These are phyloP conservation scores for Hericium alpestre DNA, from an alignment of 768 basidiomycete species.

Conservation along the genomic window DNA sequence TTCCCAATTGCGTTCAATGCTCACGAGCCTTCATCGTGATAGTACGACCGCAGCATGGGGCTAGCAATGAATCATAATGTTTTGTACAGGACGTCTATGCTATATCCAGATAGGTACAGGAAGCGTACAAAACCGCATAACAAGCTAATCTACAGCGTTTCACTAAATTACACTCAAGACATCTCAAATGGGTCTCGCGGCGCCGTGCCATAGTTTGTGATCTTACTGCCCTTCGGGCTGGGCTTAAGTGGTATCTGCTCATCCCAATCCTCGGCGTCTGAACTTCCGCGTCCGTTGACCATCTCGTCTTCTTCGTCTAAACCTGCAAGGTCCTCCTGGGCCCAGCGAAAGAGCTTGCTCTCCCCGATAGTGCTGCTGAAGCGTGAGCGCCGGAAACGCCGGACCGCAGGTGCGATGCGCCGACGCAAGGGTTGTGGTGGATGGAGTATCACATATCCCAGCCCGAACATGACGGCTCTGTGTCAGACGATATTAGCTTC, in stretches of 20 bases:
- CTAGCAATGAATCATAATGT: constrained; percentile 15
- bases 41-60: constrained; percentile 57
- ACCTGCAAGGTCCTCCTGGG: constrained; percentile 8
- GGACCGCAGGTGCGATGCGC: not conserved
- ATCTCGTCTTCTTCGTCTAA: constrained; percentile 12
- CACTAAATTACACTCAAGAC: not conserved
- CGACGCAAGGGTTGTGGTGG: constrained; percentile 1
- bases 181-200: not conserved
- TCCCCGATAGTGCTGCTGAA: constrained; percentile 5
- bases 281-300: constrained; percentile 10
- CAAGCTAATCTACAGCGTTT: not conserved
- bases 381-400: constrained; percentile 3
- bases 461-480: constrained; percentile 1
- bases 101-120: not conserved
- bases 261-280: not conserved
- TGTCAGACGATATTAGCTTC: not conserved
- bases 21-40: not conserved
- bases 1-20: not conserved
- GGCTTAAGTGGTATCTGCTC: constrained; percentile 12
- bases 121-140: not conserved
- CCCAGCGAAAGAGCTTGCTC: constrained; percentile 9
- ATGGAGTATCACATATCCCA: constrained; percentile 3
- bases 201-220: constrained; percentile 9
- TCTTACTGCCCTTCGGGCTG: not conserved
- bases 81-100: not conserved